phyloP scores from a whole-genome alignment of 257 asterid species.

The Solanum stenotomum region DNA sequence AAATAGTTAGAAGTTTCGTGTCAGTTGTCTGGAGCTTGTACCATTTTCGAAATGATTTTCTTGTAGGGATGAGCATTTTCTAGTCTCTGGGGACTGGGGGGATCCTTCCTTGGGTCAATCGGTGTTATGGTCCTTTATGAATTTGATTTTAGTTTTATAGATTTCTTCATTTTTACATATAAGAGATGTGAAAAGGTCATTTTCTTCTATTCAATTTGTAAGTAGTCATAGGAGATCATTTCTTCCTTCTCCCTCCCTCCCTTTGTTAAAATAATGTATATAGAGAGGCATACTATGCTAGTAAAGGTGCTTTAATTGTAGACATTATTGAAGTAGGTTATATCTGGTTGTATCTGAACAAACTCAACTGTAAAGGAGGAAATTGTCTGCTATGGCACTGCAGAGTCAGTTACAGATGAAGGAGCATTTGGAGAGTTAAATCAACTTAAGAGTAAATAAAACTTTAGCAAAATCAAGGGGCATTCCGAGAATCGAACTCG shows the following conservation, averaged over 20 bases:
- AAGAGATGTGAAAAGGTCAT: not conserved
- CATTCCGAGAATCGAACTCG: constrained; percentile 77
- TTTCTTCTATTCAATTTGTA: not conserved
- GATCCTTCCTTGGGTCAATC: not conserved
- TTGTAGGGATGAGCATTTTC: not conserved
- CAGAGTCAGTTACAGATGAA: not conserved
- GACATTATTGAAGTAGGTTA: not conserved
- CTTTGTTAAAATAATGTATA: not conserved
- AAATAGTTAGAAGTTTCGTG: not conserved
- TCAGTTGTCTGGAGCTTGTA: not conserved
- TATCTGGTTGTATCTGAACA: not conserved
- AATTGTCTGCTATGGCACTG: not conserved
- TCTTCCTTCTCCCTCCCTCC: not conserved
- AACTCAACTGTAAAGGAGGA: not conserved
- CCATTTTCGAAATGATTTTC: not conserved
- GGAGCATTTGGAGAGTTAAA: not conserved
- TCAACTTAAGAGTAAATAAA: not conserved
- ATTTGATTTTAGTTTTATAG: not conserved
- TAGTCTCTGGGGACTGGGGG: not conserved
- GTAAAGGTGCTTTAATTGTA: not conserved
- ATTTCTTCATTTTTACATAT: not conserved
- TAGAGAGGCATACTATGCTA: not conserved
- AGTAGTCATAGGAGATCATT: not conserved
- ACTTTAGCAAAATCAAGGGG: not conserved
- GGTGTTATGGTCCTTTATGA: not conserved